Conservation (phyloP, 805 yeast species). For the Brettanomyces sp. region DNA sequence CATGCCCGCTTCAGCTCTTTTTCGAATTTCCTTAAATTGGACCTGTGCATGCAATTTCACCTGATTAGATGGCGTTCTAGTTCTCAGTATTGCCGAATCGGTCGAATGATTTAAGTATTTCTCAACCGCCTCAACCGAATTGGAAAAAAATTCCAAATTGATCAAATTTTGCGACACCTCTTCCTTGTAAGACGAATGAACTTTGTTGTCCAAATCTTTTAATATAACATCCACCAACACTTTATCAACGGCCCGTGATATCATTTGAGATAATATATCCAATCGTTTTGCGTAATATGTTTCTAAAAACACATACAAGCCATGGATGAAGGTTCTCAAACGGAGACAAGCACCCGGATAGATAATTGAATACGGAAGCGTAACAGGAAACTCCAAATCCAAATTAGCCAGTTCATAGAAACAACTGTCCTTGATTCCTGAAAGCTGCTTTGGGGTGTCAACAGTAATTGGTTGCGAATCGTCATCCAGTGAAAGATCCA, state of each 20-base stretch:
- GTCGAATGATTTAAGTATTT: conserved; percentile 23
- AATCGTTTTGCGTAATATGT: conserved; percentile 57
- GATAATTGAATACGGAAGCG: conserved; percentile 80
- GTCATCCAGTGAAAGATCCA: conserved; percentile 58
- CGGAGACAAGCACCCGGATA: conserved; percentile 83
- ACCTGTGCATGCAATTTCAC: conserved; percentile 31
- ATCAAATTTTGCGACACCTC: conserved; percentile 83
- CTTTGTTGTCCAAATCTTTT: conserved; percentile 47
- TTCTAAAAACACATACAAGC: conserved; percentile 54
- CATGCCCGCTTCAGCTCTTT: conserved; percentile 68
- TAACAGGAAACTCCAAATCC: conserved; percentile 40
- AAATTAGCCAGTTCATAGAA: conserved; percentile 16
- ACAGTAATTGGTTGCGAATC: conserved; percentile 83
- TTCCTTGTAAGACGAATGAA: conserved; percentile 72
- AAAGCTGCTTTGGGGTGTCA: conserved; percentile 47
- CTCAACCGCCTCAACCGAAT: conserved; percentile 65
- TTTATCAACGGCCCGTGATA: conserved; percentile 54
- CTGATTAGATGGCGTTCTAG: conserved; percentile 16
- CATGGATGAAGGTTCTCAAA: conserved; percentile 53
- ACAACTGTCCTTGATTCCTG: conserved; percentile 43
- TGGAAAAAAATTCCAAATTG: conserved; percentile 78
- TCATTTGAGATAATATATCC: conserved; percentile 48
- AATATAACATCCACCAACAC: conserved; percentile 64
- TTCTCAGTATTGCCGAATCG: conserved; percentile 29
- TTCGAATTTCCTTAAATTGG: conserved; percentile 49